Base-by-base conservation (phyloP, 2,329 filamentous ascomycete species). In the Corinectria fuckeliana region DNA sequence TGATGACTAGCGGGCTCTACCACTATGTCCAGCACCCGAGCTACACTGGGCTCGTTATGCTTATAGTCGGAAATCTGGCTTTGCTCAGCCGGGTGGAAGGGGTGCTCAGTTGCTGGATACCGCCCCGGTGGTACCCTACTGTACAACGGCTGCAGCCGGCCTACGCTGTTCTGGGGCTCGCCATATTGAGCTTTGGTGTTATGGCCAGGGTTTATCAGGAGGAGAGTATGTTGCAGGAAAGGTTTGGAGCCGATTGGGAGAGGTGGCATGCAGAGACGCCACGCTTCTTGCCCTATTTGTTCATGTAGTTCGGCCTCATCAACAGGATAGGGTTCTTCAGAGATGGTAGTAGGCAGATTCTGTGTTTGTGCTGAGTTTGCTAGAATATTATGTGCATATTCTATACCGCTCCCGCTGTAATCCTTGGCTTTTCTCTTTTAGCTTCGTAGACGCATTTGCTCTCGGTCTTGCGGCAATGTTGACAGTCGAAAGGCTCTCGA, bases 251-350 rank as follows among this genome's bases (percentile, higher is more conserved):
- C 10, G 72, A 80, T 48, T 86, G 83, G 82, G 78, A 80, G 58
- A 63, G 63, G 5, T 85, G 82, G 79, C 77, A 84, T 71, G 58
- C 61, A 3, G 70, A 53, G 53, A 86, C 83, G 5, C 77, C 77
- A 41, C 75, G 81, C 26, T 82, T 85, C 44, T 70, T 86, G 26
- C 83, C 84, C n/a, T n/a, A n/a, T n/a, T n/a, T n/a, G n/a, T n/a
- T n/a, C n/a, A n/a, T n/a, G n/a, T n/a, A n/a, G n/a, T n/a, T n/a
- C n/a, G n/a, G n/a, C n/a, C n/a, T n/a, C n/a, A n/a, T n/a, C n/a
- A n/a, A n/a, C n/a, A n/a, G n/a, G n/a, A n/a, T n/a, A n/a, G n/a
- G n/a, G n/a, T n/a, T n/a, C n/a, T n/a, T n/a, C n/a, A n/a, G n/a
- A n/a, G n/a, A n/a, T n/a, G n/a, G n/a, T n/a, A n/a, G n/a, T n/a